Base-by-base conservation (phyloP, 2,329 filamentous ascomycete species). In the Clonostachys rosea region DNA sequence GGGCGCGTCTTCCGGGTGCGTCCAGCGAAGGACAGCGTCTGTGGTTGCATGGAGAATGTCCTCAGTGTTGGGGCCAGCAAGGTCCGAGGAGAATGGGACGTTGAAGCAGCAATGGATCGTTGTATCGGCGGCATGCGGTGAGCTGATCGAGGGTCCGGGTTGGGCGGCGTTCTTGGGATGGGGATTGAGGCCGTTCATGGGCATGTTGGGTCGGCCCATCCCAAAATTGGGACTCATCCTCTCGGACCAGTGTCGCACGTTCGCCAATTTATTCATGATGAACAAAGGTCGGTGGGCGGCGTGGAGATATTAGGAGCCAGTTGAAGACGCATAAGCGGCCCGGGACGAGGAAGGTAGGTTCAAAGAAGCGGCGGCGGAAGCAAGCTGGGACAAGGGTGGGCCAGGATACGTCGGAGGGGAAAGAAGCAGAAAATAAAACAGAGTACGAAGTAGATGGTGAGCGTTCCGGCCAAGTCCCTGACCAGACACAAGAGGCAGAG, bases 21-120 rank as follows among this genome's bases (percentile, higher is more conserved):
- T 94, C 94, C 94, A 99, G 65, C 89, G 84, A 55, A 92, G 81
- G 54, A 95, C 84, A 50, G 92, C 91, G 57, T 90, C 88, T 49
- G 84, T 83, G 53, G 89, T 96, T 53, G 92, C 91, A 70, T 96
- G 92, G 51, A 97, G 81, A 59, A 99, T 89, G 68, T 97, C 91
- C 67, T 96, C 91, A 56, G 87, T 87, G 61, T 97, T 91, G 53
- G 94, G 94, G 34, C 94, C 94, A 52, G 89, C 82, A 51, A 99
- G 83, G 60, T 92, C 92, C 54, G 89, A 95, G 57, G 91, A 86
- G 70, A 97, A 96, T 51, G 94, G 94, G 43, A 99, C 87, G 65
- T 96, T 97, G 83, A 99, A 97, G 54, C 90, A 92, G 66, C 96
- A 86, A 68, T 95, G 90, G 68, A 97, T 89, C 55, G 83, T 84